Evolutionary conservation across 345 rosid genomes (phyloP).

Genomic region (Clarkia xantiana): DNA sequence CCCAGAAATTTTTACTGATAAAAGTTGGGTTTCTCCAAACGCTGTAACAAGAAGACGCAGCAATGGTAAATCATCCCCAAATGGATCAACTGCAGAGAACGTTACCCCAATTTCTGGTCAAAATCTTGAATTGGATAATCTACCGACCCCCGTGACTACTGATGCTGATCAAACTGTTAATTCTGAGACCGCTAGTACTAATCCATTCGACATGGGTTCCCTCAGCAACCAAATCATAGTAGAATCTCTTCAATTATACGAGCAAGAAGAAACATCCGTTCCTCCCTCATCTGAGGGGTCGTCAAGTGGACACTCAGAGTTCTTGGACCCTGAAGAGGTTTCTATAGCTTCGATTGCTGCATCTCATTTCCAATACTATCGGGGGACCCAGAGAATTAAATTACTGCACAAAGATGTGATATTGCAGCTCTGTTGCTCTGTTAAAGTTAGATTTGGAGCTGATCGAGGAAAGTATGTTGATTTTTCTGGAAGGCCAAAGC

Average conservation of each 20-base stretch:
- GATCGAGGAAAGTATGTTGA: slow-evolving; percentile 29
- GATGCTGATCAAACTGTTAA: slow-evolving; percentile 14
- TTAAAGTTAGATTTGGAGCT: slow-evolving; percentile 56
- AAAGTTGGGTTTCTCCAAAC: slow-evolving; percentile 46
- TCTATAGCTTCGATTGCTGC: slow-evolving; percentile 35
- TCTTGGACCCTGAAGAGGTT: slow-evolving; percentile 38
- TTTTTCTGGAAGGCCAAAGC: slow-evolving; percentile 41
- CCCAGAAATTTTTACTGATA: slow-evolving; percentile 35
- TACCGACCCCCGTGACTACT: slow-evolving; percentile 7
- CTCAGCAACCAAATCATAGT: no score
- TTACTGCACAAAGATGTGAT: slow-evolving; percentile 26
- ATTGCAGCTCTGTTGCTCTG: slow-evolving; percentile 46
- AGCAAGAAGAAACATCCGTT: slow-evolving; percentile 29
- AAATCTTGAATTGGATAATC: no score
- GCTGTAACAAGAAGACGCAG: slow-evolving; percentile 45
- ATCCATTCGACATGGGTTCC: no score
- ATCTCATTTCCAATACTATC: slow-evolving; percentile 29
- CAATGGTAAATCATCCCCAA: slow-evolving; percentile 6
- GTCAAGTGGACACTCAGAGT: slow-evolving; percentile 15
- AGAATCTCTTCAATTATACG: no score
- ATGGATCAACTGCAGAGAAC: slow-evolving; percentile 3
- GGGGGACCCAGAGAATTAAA: slow-evolving; percentile 32
- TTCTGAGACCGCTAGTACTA: slow-evolving; percentile 1
- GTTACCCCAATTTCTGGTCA: slow-evolving; percentile 1
- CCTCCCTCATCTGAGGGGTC: slow-evolving; percentile 20